phyloP scores from a whole-genome alignment of 805 yeast species.

The Monosporozyma yasuniensis region DNA sequence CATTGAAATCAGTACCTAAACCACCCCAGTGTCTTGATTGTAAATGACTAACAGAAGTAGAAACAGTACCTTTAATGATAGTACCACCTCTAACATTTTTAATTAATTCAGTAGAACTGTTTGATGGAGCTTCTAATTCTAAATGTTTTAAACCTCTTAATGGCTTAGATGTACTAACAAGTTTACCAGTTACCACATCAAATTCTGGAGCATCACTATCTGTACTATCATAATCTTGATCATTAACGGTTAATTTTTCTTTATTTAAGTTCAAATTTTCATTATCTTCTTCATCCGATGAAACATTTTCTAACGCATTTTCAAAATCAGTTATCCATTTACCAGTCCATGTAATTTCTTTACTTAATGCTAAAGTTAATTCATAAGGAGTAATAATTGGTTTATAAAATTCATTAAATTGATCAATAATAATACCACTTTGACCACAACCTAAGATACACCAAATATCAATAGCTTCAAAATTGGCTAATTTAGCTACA shows the following conservation, averaged over 20 bases:
- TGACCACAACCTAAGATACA: constrained; percentile 90
- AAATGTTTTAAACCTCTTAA: constrained; percentile 58
- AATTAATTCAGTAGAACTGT: constrained; percentile 35
- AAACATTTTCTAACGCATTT: constrained; percentile 35
- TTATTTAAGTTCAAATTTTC: constrained; percentile 5
- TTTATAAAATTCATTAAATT: constrained; percentile 68
- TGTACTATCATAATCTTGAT: constrained; percentile 1
- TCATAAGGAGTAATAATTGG: constrained; percentile 95
- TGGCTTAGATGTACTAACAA: constrained; percentile 64
- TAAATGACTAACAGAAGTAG: constrained; percentile 75
- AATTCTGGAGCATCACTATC: constrained; percentile 57
- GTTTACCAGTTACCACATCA: constrained; percentile 79
- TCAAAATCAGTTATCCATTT: constrained; percentile 83
- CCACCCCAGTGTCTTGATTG: constrained; percentile 82
- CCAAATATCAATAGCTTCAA: constrained; percentile 92
- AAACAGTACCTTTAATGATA: constrained; percentile 65
- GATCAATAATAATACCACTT: constrained; percentile 82
- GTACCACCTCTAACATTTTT: constrained; percentile 50
- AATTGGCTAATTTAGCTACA: constrained; percentile 92
- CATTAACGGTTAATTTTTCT: constrained; percentile 4
- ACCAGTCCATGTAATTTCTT: constrained; percentile 83
- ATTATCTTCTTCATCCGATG: constrained; percentile 18
- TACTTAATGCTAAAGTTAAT: constrained; percentile 65
- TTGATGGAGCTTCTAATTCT: constrained; percentile 42
- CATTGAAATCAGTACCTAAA: constrained; percentile 71